phyloP scores from a whole-genome alignment of 164 flowering plant species.

The Hamamelis virginiana region DNA sequence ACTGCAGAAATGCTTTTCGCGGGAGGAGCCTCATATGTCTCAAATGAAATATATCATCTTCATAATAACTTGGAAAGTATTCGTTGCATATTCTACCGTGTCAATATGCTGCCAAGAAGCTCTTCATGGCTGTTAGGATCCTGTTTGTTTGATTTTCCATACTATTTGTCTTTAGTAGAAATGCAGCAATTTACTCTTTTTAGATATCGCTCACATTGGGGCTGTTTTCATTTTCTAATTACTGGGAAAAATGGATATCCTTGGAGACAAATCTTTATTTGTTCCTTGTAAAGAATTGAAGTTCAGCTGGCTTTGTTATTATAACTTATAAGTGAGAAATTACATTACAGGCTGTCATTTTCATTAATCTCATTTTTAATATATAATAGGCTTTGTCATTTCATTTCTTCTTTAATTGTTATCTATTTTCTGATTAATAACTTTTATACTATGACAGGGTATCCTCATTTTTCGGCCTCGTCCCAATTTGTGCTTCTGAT shows the following conservation, averaged over 20 bases:
- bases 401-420: neutral
- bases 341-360: neutral
- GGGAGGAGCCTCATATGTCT: constrained; percentile 50
- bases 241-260: neutral
- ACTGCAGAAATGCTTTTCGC: constrained; percentile 50
- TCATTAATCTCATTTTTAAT: neutral
- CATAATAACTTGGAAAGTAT: constrained; percentile 1
- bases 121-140: constrained; percentile 2
- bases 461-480: too few species aligned
- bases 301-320: neutral
- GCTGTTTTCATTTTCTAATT: constrained; percentile 11
- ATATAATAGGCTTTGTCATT: neutral
- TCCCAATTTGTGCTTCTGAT: too few species aligned
- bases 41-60: constrained; percentile 26
- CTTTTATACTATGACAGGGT: too few species aligned
- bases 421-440: too few species aligned
- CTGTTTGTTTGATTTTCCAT: neutral
- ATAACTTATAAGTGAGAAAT: neutral
- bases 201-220: neutral
- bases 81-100: neutral
- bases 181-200: constrained; percentile 1
- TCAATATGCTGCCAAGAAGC: neutral
- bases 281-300: constrained; percentile 9
- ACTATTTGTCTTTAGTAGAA: neutral
- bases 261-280: neutral